Base-by-base conservation (phyloP, 805 yeast genomes). In the Candida xyloterini region DNA sequence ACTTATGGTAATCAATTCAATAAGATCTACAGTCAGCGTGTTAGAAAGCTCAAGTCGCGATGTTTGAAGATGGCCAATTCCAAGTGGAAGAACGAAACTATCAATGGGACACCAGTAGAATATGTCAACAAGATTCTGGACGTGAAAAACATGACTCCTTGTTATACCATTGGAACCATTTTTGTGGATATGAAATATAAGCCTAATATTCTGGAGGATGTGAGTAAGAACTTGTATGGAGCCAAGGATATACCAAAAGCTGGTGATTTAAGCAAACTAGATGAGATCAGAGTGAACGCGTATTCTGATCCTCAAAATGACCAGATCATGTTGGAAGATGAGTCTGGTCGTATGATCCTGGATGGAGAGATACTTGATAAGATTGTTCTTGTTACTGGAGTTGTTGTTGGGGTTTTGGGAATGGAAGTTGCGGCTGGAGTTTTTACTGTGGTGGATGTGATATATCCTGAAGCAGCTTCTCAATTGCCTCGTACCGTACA, bases 111-210 rank as follows among this genome's bases (percentile, higher is more conserved):
- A 7, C 44, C 44, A 7, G 62, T 59, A 1, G 38, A 27, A 49
- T 69, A 53, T 47, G 67, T 59, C 33, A 65, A 60, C 53, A 78
- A 69, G 59, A 75, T 79, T 1, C 62, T 88, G 43, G 95, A 87
- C 51, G 77, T 87, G 7, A 63, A 66, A 9, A 70, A 74, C 23
- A 76, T 79, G 42, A 71, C 75, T 43, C 72, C 83, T 14, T 74
- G 86, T 46, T 93, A 91, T 91, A 79, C 88, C 10, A 71, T 83
- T 18, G 99, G 99, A 2, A 87, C 97, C 0, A 71, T 90, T 0
- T 88, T 83, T 54, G 74, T 86, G 52, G 96, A 90, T 45, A 73
- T 87, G 81, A 79, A 79, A 54, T 78, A 78, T 55, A 93, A 93
- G 56, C 89, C 96, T 4, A 84, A 90, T 58, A 81, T 93, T 36